A percentile compares a stretch with the other conserved stretches of the same genome.
Conservation (phyloP, 192 early-diverging fungal genomes). For the Umbelopsis isabellina region DNA sequence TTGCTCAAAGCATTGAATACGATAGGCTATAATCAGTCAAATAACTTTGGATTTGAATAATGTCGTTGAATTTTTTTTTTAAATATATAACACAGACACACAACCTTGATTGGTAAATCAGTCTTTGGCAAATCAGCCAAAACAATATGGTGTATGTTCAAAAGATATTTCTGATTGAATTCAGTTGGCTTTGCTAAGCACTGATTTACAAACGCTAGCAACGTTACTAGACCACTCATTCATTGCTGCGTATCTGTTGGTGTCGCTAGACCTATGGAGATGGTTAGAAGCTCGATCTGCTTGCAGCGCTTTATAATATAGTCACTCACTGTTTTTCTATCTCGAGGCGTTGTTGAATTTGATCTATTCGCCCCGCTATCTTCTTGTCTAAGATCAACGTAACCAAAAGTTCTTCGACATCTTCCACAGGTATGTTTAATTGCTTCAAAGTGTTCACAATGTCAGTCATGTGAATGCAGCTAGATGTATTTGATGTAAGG, state of each 20-base stretch:
- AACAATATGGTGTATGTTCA: not conserved
- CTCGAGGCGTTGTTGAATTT: constrained; percentile 81
- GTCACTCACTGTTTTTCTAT: constrained; percentile 66
- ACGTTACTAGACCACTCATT: constrained; percentile 76
- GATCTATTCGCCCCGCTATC: constrained; percentile 86
- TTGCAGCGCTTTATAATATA: not conserved
- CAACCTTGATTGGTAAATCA: not conserved
- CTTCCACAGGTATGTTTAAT: constrained; percentile 74
- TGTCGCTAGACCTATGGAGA: constrained; percentile 58
- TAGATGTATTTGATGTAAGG: not conserved
- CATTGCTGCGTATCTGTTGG: constrained; percentile 66
- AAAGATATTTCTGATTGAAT: not conserved
- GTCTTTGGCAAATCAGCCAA: not conserved
- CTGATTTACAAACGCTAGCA: constrained; percentile 60
- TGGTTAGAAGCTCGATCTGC: not conserved
- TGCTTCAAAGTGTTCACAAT: constrained; percentile 44
- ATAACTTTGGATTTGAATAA: constrained; percentile 37
- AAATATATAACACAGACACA: constrained; percentile 5
- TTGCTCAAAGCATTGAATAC: constrained; percentile 66
- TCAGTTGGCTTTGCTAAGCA: constrained; percentile 57
- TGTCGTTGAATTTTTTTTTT: not conserved
- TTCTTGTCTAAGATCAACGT: constrained; percentile 88
- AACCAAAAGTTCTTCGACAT: constrained; percentile 88
- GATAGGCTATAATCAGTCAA: constrained; percentile 32
- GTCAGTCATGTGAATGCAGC: not conserved